Percentiles rank a stretch among this genome's conserved stretches.
Evolutionary conservation across 176 grass and related monocot species (phyloP).

Genomic region (Aechmea fasciata): DNA sequence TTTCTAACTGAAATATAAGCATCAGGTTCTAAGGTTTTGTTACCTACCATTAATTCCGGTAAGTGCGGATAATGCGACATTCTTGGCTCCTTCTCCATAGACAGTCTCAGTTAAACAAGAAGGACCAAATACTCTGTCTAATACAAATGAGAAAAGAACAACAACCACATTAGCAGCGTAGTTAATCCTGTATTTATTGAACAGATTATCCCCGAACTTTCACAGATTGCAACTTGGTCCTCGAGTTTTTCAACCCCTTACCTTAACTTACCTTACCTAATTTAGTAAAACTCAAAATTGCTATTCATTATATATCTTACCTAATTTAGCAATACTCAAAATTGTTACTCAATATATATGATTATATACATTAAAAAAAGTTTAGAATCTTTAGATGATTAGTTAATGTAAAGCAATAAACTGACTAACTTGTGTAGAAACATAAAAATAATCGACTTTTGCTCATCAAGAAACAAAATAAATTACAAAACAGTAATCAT

Average conservation of each 20-base stretch:
- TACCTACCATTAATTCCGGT: conserved; percentile 48
- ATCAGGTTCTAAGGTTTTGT: background rate
- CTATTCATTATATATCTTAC: background rate
- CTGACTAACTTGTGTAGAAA: too few relatives aligned
- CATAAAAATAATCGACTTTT: too few relatives aligned
- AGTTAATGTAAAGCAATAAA: too few relatives aligned
- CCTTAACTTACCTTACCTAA: too few relatives aligned
- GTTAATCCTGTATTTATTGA: background rate
- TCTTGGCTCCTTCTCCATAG: conserved; percentile 81
- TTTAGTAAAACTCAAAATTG: too few relatives aligned
- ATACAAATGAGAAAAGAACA: conserved; percentile 4
- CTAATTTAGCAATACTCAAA: too few relatives aligned
- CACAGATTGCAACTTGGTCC: too few relatives aligned
- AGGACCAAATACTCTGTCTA: conserved; percentile 47
- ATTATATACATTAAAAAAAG: background rate
- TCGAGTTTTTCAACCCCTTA: too few relatives aligned
- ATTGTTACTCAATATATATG: background rate
- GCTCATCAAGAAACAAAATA: too few relatives aligned
- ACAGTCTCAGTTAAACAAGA: conserved; percentile 40
- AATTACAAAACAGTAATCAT: too few relatives aligned
- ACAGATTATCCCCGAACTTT: too few relatives aligned
- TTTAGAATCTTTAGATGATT: too few relatives aligned
- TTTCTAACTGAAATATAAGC: background rate
- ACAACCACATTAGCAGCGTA: conserved; percentile 4
- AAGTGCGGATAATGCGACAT: conserved; percentile 39